phyloP scores from a whole-genome alignment of 345 rosid genomes.

The Lenwebbia sp. region DNA sequence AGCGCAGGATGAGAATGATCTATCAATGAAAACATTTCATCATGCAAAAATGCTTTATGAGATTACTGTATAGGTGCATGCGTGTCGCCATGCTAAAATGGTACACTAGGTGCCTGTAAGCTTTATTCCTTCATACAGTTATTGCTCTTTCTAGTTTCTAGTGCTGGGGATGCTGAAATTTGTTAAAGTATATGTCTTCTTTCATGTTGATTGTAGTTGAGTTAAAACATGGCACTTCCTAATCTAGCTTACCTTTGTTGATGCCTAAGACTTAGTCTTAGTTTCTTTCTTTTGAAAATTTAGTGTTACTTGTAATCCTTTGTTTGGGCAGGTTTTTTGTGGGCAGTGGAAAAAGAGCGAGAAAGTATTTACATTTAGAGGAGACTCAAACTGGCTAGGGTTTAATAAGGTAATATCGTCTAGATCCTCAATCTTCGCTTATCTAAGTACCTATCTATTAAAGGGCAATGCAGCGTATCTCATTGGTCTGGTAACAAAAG shows the following conservation, averaged over 20 bases:
- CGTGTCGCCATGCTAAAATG: background rate
- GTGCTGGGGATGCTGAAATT: background rate
- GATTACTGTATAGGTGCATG: background rate
- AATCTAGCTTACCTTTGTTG: background rate
- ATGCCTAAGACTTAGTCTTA: background rate
- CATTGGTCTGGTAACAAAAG: background rate
- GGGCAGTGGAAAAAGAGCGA: conserved; percentile 33
- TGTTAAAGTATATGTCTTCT: background rate
- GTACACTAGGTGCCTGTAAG: background rate
- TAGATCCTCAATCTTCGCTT: background rate
- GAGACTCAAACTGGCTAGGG: conserved; percentile 74
- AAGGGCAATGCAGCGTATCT: background rate
- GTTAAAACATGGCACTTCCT: background rate
- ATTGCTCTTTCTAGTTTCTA: background rate
- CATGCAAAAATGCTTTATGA: background rate
- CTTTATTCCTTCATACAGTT: background rate
- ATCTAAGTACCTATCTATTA: background rate
- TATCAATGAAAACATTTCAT: background rate
- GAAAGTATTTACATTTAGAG: conserved; percentile 48
- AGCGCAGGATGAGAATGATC: background rate
- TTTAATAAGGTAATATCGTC: conserved; percentile 39
- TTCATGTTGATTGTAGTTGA: background rate
- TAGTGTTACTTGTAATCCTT: background rate
- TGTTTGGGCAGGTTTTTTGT: conserved; percentile 42
- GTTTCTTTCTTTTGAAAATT: background rate